These are phyloP conservation scores for Paratrypanosoma confusum DNA, from an alignment of 208 protist species.

Conservation along the genomic window DNA sequence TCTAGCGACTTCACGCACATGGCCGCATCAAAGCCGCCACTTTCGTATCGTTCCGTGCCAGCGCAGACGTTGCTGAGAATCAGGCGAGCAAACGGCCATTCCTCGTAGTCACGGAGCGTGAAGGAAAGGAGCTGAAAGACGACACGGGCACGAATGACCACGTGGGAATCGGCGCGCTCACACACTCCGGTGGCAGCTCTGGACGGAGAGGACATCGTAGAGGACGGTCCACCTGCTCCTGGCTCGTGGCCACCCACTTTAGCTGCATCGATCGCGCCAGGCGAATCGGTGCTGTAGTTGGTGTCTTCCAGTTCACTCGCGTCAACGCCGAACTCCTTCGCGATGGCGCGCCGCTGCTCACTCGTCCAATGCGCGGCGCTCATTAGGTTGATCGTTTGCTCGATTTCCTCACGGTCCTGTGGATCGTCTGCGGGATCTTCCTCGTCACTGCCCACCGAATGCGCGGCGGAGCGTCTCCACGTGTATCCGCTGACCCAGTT, in stretches of 20 bases:
- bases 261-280: too few relatives aligned
- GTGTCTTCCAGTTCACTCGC: constrained; percentile 27
- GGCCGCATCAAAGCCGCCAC: background rate
- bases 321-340: constrained; percentile 49
- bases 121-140: too few relatives aligned
- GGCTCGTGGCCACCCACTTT: too few relatives aligned
- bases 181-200: too few relatives aligned
- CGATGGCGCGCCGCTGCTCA: constrained; percentile 48
- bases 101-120: background rate
- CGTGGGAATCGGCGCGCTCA: too few relatives aligned
- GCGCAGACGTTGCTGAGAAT: background rate
- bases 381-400: constrained; percentile 44
- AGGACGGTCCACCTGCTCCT: background rate
- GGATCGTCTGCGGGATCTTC: constrained; percentile 7
- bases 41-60: constrained; percentile 1
- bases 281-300: background rate
- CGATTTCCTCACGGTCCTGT: constrained; percentile 28
- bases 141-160: too few relatives aligned
- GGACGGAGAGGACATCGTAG: background rate
- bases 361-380: constrained; percentile 37
- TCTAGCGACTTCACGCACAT: constrained; percentile 5
- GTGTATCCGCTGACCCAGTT: constrained; percentile 3
- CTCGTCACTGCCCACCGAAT: constrained; percentile 2
- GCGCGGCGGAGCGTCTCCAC: too few relatives aligned
- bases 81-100: background rate